Evolutionary conservation across 2,329 filamentous ascomycete species (phyloP).

Genomic region (Colletotrichum echinochloae): DNA sequence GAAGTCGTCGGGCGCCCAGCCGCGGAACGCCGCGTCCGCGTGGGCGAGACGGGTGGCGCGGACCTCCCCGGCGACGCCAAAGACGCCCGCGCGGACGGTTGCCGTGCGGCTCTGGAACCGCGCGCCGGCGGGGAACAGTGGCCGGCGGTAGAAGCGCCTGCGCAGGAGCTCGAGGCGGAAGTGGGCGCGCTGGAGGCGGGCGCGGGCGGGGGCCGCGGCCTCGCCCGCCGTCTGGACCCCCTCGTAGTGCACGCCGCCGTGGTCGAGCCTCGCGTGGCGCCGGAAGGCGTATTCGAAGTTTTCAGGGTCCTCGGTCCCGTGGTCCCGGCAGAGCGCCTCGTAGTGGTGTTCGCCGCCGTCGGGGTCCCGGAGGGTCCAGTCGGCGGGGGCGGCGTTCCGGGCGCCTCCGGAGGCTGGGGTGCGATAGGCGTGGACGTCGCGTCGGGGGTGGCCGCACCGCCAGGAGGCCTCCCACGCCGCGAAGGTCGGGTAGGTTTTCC

Average conservation of each 20-base stretch:
- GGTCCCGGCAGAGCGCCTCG: slow-evolving; percentile 1
- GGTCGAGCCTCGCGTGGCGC: background rate
- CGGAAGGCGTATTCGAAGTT: slow-evolving; percentile 21
- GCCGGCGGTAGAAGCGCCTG: slow-evolving; percentile 13
- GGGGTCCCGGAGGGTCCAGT: background rate
- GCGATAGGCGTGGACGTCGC: background rate
- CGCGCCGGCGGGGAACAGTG: slow-evolving; percentile 15
- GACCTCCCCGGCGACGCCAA: background rate
- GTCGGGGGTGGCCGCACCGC: background rate
- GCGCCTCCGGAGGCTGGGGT: no score
- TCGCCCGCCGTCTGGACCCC: background rate
- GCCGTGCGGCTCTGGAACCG: slow-evolving; percentile 1
- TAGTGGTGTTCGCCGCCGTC: background rate
- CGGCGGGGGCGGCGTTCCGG: background rate
- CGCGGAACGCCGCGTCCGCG: slow-evolving; percentile 6
- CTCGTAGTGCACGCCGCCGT: background rate
- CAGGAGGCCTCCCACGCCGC: slow-evolving; percentile 16
- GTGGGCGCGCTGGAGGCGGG: slow-evolving; percentile 28
- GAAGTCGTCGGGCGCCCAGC: slow-evolving; percentile 18
- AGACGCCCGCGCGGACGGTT: background rate
- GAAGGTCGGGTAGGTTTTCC: background rate
- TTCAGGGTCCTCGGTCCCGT: slow-evolving; percentile 4
- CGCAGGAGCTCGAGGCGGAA: slow-evolving; percentile 35
- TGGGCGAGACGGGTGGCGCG: slow-evolving; percentile 5
- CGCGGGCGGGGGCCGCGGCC: background rate